These are phyloP conservation scores for Linnemannia zychae DNA, from an alignment of 192 early-diverging fungal species.

Conservation along the genomic window DNA sequence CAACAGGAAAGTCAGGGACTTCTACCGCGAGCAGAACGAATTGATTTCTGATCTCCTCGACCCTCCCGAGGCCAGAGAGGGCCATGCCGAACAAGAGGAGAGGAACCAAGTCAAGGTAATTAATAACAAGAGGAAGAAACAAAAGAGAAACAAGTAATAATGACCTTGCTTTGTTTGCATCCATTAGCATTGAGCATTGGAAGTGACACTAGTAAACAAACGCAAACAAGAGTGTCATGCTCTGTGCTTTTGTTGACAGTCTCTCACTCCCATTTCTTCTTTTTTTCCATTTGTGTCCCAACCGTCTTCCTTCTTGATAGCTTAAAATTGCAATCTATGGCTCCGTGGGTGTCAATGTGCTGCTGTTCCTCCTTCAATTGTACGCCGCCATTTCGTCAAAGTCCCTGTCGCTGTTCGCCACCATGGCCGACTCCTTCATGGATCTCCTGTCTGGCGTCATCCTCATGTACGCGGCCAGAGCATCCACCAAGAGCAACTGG, in stretches of 20 bases:
- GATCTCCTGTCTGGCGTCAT: slow-evolving; percentile 79
- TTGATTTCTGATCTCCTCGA: slow-evolving; percentile 81
- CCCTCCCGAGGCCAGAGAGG: slow-evolving; percentile 58
- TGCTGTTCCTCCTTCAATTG: slow-evolving; percentile 76
- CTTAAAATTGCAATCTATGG: slow-evolving; percentile 78
- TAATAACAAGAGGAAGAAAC: background rate
- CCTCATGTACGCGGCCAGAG: slow-evolving; percentile 71
- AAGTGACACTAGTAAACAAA: background rate
- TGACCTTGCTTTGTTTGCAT: background rate
- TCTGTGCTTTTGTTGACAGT: background rate
- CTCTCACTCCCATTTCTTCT: background rate
- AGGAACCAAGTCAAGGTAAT: slow-evolving; percentile 55
- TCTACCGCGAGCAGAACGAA: slow-evolving; percentile 88
- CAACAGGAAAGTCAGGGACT: slow-evolving; percentile 69
- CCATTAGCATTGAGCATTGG: background rate
- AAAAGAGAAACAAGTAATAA: background rate
- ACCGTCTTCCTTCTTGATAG: slow-evolving; percentile 20
- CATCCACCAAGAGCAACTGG: slow-evolving; percentile 71
- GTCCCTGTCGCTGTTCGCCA: slow-evolving; percentile 83
- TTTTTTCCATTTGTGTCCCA: background rate
- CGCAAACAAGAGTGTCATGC: background rate
- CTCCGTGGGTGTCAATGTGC: slow-evolving; percentile 75
- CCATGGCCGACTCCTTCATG: slow-evolving; percentile 88
- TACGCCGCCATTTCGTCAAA: slow-evolving; percentile 81
- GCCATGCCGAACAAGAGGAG: slow-evolving; percentile 54